phyloP scores from a whole-genome alignment of 176 grass and related monocot species.

The Saccharum officinarum region DNA sequence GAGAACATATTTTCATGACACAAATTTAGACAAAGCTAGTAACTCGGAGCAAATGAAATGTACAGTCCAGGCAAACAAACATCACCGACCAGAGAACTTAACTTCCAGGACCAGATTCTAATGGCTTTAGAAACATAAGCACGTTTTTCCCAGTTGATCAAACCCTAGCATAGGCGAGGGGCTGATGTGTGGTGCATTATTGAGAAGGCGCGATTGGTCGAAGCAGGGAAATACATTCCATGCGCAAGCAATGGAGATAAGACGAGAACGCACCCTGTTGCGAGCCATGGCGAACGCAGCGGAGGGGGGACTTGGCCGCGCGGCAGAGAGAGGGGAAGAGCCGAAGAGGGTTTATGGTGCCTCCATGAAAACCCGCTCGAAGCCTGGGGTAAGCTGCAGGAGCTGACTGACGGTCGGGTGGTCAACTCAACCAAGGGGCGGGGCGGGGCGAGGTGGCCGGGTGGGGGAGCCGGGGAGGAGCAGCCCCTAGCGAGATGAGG shows the following conservation, averaged over 20 bases:
- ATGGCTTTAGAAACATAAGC: neutral
- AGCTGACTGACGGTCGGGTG: neutral
- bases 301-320: neutral
- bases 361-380: neutral
- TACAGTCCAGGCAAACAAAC: neutral
- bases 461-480: neutral
- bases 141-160: too few species aligned
- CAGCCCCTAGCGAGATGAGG: neutral
- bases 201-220: neutral
- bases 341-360: neutral
- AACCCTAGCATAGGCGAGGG: neutral
- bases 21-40: neutral
- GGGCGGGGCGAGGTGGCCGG: neutral
- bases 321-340: neutral
- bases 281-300: conserved; percentile 32
- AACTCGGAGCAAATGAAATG: neutral
- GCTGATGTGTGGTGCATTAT: neutral
- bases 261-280: conserved; percentile 31
- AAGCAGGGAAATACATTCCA: neutral
- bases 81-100: neutral
- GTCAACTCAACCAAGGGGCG: neutral
- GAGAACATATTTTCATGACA: neutral
- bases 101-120: neutral
- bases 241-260: neutral
- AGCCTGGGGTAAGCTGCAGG: neutral